Conservation (phyloP, 164 flowering plant genomes). For the Sedum album region DNA sequence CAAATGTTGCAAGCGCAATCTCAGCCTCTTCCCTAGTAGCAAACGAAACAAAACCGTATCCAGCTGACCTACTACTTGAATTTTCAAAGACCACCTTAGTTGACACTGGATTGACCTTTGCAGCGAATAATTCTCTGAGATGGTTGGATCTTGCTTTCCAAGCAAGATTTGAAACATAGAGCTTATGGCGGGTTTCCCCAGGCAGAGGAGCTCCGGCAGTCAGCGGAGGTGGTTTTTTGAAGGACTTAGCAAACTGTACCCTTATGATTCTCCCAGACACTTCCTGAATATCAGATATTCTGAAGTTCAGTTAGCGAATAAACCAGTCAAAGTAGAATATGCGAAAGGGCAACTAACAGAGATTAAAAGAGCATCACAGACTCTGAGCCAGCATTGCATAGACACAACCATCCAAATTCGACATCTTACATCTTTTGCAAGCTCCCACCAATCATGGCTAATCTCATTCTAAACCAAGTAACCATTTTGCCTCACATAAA, state of each 20-base stretch:
- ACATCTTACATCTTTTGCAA: not conserved
- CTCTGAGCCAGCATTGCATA: not conserved
- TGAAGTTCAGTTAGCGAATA: not conserved
- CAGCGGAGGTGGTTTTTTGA: not conserved
- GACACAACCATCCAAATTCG: not conserved
- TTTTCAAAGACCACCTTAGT: slow-evolving; percentile 1
- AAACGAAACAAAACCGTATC: slow-evolving; percentile 1
- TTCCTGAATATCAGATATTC: not conserved
- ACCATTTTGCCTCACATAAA: not conserved
- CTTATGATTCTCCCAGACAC: slow-evolving; percentile 5
- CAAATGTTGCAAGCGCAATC: not conserved
- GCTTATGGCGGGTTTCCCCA: not conserved
- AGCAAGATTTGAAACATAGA: slow-evolving; percentile 1
- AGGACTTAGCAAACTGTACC: slow-evolving; percentile 1
- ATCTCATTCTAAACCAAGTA: not conserved
- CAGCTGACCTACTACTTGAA: not conserved
- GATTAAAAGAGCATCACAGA: no score
- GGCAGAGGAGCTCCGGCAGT: slow-evolving; percentile 3
- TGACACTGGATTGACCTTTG: slow-evolving; percentile 1
- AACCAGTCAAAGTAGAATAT: not conserved
- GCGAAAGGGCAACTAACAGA: no score
- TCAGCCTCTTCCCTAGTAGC: not conserved
- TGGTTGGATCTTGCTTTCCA: slow-evolving; percentile 6
- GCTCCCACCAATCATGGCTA: not conserved
- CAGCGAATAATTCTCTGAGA: not conserved